phyloP scores from a whole-genome alignment of 192 early-diverging fungal species.

The Backusella parvicylindrica region DNA sequence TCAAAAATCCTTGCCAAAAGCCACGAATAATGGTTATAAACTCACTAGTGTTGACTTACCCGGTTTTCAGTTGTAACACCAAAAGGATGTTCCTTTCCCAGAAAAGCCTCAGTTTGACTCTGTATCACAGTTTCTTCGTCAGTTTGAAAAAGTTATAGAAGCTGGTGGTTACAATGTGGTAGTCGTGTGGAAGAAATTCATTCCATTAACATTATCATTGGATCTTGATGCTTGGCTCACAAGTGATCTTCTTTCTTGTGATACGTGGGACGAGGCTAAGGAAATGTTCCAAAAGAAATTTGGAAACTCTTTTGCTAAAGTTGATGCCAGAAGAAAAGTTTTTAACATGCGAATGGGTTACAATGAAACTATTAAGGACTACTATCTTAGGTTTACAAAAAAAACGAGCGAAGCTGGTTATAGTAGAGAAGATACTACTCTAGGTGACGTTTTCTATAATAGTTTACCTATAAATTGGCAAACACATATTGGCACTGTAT shows the following conservation, averaged over 20 bases:
- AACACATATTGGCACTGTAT: not conserved
- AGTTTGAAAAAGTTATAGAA: too few relatives aligned
- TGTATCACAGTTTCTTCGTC: not conserved
- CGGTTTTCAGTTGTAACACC: not conserved
- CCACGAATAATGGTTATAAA: too few relatives aligned
- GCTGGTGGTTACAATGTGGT: too few relatives aligned
- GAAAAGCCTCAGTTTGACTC: not conserved
- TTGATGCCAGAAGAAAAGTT: not conserved
- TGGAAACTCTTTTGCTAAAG: not conserved
- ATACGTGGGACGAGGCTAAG: not conserved
- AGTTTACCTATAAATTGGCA: not conserved
- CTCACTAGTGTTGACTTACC: not conserved
- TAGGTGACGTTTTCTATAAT: not conserved
- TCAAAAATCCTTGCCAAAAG: too few relatives aligned
- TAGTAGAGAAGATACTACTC: not conserved
- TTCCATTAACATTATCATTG: too few relatives aligned
- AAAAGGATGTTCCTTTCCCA: not conserved
- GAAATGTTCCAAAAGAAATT: not conserved
- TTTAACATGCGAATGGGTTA: not conserved
- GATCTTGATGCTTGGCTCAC: too few relatives aligned
- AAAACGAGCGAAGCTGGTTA: not conserved
- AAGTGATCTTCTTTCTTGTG: not conserved
- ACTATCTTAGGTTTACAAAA: not conserved
- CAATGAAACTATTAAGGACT: not conserved
- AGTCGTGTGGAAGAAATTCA: too few relatives aligned